phyloP scores from a whole-genome alignment of 2,329 filamentous ascomycete species.

The Phyllosticta capitalensis region DNA sequence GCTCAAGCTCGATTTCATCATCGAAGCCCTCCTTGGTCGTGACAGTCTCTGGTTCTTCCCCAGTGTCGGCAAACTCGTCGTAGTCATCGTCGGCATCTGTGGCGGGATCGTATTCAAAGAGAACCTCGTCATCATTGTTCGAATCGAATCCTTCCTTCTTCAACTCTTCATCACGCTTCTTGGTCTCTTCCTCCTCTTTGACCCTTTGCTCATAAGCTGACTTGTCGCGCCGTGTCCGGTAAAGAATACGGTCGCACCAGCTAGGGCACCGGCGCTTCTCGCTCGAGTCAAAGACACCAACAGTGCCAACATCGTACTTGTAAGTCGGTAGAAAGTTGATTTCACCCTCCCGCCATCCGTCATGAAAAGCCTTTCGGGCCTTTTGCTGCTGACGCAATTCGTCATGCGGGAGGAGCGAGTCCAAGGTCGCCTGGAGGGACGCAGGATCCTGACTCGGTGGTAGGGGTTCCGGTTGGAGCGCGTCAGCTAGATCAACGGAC shows the following conservation, averaged over 20 bases:
- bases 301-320: slow-evolving; percentile 93
- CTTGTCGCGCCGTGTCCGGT: slow-evolving; percentile 63
- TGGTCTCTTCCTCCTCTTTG: slow-evolving; percentile 56
- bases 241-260: slow-evolving; percentile 95
- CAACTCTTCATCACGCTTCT: slow-evolving; percentile 75
- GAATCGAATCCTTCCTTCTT: slow-evolving; percentile 67
- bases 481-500: slow-evolving; percentile 5
- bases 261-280: slow-evolving; percentile 89
- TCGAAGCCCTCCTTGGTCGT: slow-evolving; percentile 50
- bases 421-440: slow-evolving; percentile 78
- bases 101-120: slow-evolving; percentile 87
- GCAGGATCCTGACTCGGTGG: slow-evolving; percentile 59
- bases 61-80: slow-evolving; percentile 48
- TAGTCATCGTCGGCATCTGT: slow-evolving; percentile 52
- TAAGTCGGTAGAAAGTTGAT: slow-evolving; percentile 91
- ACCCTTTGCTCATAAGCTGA: slow-evolving; percentile 54
- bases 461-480: slow-evolving; percentile 24
- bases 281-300: slow-evolving; percentile 86
- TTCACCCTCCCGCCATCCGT: slow-evolving; percentile 83
- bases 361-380: slow-evolving; percentile 70
- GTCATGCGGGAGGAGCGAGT: slow-evolving; percentile 81
- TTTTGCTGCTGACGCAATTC: slow-evolving; percentile 69
- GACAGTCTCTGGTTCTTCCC: slow-evolving; percentile 39
- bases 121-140: slow-evolving; percentile 66
- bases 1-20: slow-evolving; percentile 46